Percentiles rank a stretch among this genome's conserved stretches.
These are phyloP conservation scores for Kockovaella imperatae DNA, from an alignment of 768 basidiomycete species.

Conservation along the genomic window DNA sequence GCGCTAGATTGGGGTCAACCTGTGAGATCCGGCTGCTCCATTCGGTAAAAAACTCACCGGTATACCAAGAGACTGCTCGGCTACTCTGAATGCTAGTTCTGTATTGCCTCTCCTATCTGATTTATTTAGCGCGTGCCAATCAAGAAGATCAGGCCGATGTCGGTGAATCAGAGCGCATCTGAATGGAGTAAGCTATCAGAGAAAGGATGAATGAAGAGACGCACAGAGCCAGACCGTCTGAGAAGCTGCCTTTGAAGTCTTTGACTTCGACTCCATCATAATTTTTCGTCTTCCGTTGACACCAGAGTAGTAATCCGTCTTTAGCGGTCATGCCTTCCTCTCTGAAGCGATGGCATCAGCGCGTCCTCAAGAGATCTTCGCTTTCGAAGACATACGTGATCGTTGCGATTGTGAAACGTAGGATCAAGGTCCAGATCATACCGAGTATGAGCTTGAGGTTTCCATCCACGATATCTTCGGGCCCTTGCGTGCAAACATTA, in stretches of 20 bases:
- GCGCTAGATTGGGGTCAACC: constrained; percentile 55
- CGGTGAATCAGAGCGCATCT: constrained; percentile 97
- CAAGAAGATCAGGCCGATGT: constrained; percentile 89
- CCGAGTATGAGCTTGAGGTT: constrained; percentile 93
- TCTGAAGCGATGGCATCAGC: constrained; percentile 48
- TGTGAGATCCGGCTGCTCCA: background rate
- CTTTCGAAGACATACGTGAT: constrained; percentile 63
- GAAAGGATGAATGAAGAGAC: constrained; percentile 39
- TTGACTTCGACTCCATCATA: constrained; percentile 85
- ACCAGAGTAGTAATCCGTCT: constrained; percentile 94
- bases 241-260: constrained; percentile 89
- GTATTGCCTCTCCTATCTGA: constrained; percentile 75
- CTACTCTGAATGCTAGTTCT: constrained; percentile 74
- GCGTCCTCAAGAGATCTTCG: background rate
- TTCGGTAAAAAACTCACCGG: constrained; percentile 55
- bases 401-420: constrained; percentile 95
- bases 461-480: constrained; percentile 99
- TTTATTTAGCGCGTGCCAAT: constrained; percentile 83
- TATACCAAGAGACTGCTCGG: constrained; percentile 79
- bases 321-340: constrained; percentile 98
- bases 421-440: constrained; percentile 87
- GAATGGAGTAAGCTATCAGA: constrained; percentile 1
- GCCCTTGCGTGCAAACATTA: constrained; percentile 48
- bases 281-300: constrained; percentile 86
- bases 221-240: constrained; percentile 89